phyloP scores from a whole-genome alignment of 257 asterid genomes.

The Marsdenia floribunda region DNA sequence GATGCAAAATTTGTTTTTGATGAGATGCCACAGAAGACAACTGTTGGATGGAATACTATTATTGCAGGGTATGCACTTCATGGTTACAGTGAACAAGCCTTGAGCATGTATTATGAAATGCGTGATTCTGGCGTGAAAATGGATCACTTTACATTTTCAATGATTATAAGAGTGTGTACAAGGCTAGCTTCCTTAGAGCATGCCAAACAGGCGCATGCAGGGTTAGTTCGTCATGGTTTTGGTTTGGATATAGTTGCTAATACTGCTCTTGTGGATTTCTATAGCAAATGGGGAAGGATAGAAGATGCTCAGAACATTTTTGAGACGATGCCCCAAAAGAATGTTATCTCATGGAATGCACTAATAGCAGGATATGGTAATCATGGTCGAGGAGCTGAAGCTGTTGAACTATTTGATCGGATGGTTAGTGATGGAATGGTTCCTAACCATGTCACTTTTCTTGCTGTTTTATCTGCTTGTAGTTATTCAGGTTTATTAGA shows the following conservation, averaged over 20 bases:
- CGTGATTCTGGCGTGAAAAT: conserved; percentile 61
- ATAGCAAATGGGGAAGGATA: conserved; percentile 86
- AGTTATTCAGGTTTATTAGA: conserved; percentile 70
- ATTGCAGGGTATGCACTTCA: conserved; percentile 72
- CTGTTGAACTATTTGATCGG: conserved; percentile 58
- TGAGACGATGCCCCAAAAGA: conserved; percentile 63
- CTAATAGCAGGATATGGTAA: conserved; percentile 71
- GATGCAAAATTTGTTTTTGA: conserved; percentile 60
- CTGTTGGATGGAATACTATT: conserved; percentile 76
- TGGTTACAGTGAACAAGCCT: conserved; percentile 75
- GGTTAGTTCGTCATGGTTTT: conserved; percentile 68
- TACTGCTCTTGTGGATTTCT: conserved; percentile 82
- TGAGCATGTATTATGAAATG: conserved; percentile 69
- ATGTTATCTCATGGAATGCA: conserved; percentile 78
- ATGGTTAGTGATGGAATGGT: conserved; percentile 58
- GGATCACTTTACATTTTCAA: conserved; percentile 76
- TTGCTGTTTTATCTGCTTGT: conserved; percentile 75
- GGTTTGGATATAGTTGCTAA: conserved; percentile 65
- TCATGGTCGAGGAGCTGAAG: conserved; percentile 73
- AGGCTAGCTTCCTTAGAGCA: conserved; percentile 79
- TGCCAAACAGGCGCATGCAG: conserved; percentile 91
- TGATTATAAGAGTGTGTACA: conserved; percentile 58
- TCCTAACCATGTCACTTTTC: conserved; percentile 80
- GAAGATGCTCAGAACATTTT: conserved; percentile 74
- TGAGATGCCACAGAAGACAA: conserved; percentile 60